Evolutionary conservation across 2,329 filamentous ascomycete species (phyloP), one percentile per base, ranked within the genome.

Genomic region (Mycogone perniciosa): DNA sequence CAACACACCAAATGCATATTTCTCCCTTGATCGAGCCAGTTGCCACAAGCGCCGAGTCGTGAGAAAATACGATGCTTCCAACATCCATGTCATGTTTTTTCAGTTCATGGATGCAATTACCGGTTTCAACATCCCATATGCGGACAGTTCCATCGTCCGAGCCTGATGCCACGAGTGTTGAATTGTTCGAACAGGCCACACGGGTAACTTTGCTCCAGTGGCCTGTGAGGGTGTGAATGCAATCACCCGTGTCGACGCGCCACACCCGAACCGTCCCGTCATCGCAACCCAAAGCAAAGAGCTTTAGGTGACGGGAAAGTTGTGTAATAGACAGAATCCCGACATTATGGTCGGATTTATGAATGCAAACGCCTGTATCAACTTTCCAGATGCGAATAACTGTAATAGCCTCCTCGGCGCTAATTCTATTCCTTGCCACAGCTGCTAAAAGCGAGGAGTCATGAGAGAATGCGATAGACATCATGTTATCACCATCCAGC

Each of bases 81-180:
- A 10, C 3, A 29, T 30, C 35, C 35, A 38, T 9, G 10, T 10
- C 41, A 31, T 29, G 20, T 11, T 3, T 13, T 7, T n/a, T 1
- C 6, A 43, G n/a, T 43, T 43, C 41, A 4, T 11, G 5, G 30
- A 43, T 43, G 20, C 26, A 43, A 11, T 43, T 11, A 1, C 37
- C 35, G 2, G 11, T n/a, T 20, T 26, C 11, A 30, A 11, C 31
- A 29, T 49, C 29, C 54, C 54, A 54, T 27, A 56, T 33, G 3
- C 30, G 27, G 20, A 54, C 33, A 2, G 29, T 41, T 5, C 7
- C 4, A 26, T 52, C 37, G 5, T 2, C 4, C 2, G 51, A 54
- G 5, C 6, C 43, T 26, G 52, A 48, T 38, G 43, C 52, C 8
- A 56, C 9, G 4, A 47, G n/a, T 13, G 26, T 31, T 5, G 40